phyloP scores from a whole-genome alignment of 2,329 filamentous ascomycete species.

The Zasmidium citrigriseum region DNA sequence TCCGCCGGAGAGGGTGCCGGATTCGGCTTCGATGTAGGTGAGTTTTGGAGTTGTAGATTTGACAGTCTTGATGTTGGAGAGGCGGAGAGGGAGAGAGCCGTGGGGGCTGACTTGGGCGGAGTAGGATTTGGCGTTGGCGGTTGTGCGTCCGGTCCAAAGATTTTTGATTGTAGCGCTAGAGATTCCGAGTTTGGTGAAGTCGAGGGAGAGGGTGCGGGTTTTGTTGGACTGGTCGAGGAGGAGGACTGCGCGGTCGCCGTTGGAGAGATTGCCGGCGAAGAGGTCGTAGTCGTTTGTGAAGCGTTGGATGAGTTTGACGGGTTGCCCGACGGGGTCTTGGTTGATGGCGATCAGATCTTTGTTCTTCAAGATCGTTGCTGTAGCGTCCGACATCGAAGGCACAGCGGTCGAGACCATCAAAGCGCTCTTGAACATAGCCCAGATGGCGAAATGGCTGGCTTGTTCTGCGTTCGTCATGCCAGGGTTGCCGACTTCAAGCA shows the following conservation, averaged over 20 bases:
- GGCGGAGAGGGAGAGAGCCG: slow-evolving; percentile 34
- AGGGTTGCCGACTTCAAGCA: slow-evolving; percentile 32
- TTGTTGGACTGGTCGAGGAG: slow-evolving; percentile 42
- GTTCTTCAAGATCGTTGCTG: slow-evolving; percentile 43
- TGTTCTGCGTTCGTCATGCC: slow-evolving; percentile 34
- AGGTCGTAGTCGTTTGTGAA: slow-evolving; percentile 43
- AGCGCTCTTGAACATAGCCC: slow-evolving; percentile 33
- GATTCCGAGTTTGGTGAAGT: slow-evolving; percentile 37
- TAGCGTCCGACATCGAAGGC: slow-evolving; percentile 20
- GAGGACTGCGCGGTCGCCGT: slow-evolving; percentile 37
- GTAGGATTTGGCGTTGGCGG: slow-evolving; percentile 20
- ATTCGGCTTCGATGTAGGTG: slow-evolving; percentile 36
- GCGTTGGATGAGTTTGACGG: slow-evolving; percentile 51
- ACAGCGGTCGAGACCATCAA: slow-evolving; percentile 28
- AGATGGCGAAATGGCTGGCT: slow-evolving; percentile 32
- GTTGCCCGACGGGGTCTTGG: slow-evolving; percentile 56
- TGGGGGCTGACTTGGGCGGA: slow-evolving; percentile 28
- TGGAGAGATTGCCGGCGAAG: slow-evolving; percentile 40
- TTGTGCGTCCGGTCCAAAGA: slow-evolving; percentile 35
- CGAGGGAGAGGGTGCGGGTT: slow-evolving; percentile 33
- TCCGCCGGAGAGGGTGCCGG: slow-evolving; percentile 35
- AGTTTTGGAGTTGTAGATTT: slow-evolving; percentile 16
- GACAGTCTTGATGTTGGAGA: slow-evolving; percentile 35
- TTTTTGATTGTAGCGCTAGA: slow-evolving; percentile 38
- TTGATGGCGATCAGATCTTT: slow-evolving; percentile 59